Conservation (phyloP, 495 filamentous ascomycete species). For the Polyplosphaeria fusca region DNA sequence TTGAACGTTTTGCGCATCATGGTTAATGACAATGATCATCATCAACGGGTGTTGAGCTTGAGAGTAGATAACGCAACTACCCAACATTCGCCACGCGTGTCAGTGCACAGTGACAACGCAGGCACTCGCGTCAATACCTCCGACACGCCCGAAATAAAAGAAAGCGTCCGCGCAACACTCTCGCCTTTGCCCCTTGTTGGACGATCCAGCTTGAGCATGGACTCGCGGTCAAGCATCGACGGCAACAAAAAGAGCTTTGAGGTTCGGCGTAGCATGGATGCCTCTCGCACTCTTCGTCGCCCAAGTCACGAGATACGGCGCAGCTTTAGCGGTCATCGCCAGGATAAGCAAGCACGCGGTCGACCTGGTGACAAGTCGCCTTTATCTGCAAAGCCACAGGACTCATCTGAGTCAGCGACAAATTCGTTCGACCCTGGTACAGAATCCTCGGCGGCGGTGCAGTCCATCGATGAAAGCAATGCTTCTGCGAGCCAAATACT, state of each 20-base stretch:
- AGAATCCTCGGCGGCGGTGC: constrained; percentile 63
- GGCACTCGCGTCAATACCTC: constrained; percentile 18
- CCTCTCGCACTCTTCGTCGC: constrained; percentile 18
- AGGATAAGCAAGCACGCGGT: constrained; percentile 1
- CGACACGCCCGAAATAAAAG: constrained; percentile 52
- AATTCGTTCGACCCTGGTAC: constrained; percentile 68
- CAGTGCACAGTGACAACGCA: background rate
- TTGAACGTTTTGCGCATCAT: constrained; percentile 72
- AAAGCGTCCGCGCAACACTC: constrained; percentile 64
- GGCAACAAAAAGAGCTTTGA: constrained; percentile 45
- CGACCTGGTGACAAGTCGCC: constrained; percentile 39
- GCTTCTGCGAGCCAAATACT: constrained; percentile 89
- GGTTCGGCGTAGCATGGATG: constrained; percentile 30
- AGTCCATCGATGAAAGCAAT: constrained; percentile 70
- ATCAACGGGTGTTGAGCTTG: constrained; percentile 21
- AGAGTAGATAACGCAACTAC: background rate
- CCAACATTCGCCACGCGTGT: background rate
- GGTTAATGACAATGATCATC: constrained; percentile 57
- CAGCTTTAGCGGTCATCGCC: constrained; percentile 27
- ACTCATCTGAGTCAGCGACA: constrained; percentile 73
- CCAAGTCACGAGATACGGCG: constrained; percentile 23
- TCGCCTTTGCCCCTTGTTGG: constrained; percentile 45
- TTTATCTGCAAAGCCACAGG: constrained; percentile 53
- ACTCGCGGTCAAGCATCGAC: constrained; percentile 44
- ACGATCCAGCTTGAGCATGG: constrained; percentile 37